Evolutionary conservation across 495 filamentous ascomycete species (phyloP), one percentile per base, ranked within the genome.

Genomic region (Penicillium dipodomyicola): DNA sequence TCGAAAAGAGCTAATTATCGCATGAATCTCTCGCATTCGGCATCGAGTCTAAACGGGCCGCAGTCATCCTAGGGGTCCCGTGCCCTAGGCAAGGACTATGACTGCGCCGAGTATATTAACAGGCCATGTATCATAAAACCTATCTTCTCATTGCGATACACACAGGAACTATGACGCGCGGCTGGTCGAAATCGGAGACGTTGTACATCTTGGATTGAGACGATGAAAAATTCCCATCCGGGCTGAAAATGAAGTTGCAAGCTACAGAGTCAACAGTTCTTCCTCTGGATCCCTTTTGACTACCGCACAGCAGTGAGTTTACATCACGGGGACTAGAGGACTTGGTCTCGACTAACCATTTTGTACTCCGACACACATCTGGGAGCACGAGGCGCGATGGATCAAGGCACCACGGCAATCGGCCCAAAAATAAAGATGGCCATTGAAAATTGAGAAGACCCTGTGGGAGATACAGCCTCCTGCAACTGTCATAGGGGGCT

Each of bases 91-190:
- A 63, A 54, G 61, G 5, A 22, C 5, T 12, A 39, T 52, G 22
- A 9, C 32, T 17, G 1, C 19, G n/a, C 17, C 19, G 5, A 29
- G 32, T 27, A 19, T 9, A 37, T 17, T 9, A 30, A 49, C 11
- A 32, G 11, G 11, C 4, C 49, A 48, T 10, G 30, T 49, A 48
- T 29, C 29, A 40, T 30, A 45, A 15, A 12, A 32, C 25, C 23
- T 3, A 25, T 5, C 30, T 39, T 52, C 43, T 44, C 7, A 37
- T 64, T 64, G 56, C 25, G 41, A 64, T 57, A 47, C 52, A 15
- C 19, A 66, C 56, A 68, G 51, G 56, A 58, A 56, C 43, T 59
- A 57, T 66, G 65, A 64, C 63, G 63, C 65, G 65, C 65, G 65
- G 56, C 61, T 57, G 22, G 61, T 62, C 54, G 30, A 19, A 49